Evolutionary conservation across 352 stramenopile genomes (phyloP), one percentile per base, ranked within the genome.

Genomic region (Phytophthora sansomeana): DNA sequence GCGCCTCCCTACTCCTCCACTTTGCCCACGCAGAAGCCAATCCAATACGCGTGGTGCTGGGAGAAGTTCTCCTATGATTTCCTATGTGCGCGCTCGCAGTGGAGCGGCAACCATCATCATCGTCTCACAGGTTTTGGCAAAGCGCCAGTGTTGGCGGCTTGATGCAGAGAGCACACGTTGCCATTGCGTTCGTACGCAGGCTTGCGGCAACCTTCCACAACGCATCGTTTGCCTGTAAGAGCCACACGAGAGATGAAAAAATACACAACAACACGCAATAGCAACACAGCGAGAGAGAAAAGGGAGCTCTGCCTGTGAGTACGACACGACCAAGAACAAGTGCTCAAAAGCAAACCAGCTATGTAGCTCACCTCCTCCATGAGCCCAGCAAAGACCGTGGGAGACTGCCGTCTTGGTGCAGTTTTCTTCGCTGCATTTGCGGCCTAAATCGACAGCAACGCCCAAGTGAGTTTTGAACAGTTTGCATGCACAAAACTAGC

Each of bases 131-230:
- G 16, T 6, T 55, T 63, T 30, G 65, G 54, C 38, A 56, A 64
- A 52, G 53, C 48, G 32, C 28, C 53, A 46, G 28, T 24, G 24
- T 57, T 62, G 19, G 42, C 46, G 19, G 39, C 53, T 76, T 79
- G 72, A 46, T 79, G 72, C 28, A 79, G 35, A 14, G 72, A 79
- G 74, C 85, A 91, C 62, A 90, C 75, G 65, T 91, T 92, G 32
- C 85, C 79, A 26, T 87, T 93, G 35, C 85, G 81, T 62, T 93
- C 85, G 60, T 92, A 93, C 8, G 85, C 85, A 66, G 87, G 85
- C 39, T 87, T 84, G 33, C 80, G 79, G 57, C 83, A 93, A 26
- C 80, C 80, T 46, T 86, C 75, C n/a, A 90, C 71, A 28, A 90
- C 74, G 47, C 80, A 90, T n/a, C 85, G 77, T 58, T 91, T 92